Conservation (phyloP, 345 rosid genomes). For the Lepidium sativum region DNA sequence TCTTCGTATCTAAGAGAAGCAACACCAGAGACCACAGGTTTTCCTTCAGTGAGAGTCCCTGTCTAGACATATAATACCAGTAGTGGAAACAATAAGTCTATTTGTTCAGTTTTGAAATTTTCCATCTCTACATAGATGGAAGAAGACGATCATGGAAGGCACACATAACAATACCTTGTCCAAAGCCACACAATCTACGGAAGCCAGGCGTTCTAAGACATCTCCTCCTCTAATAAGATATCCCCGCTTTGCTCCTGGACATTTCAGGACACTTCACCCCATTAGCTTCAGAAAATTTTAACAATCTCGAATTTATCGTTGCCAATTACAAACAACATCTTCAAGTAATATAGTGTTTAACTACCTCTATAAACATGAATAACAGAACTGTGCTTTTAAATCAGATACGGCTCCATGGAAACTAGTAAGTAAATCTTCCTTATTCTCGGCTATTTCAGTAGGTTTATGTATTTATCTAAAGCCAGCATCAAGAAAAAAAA, state of each 20-base stretch:
- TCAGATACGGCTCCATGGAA: neutral
- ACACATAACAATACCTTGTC: slow-evolving; percentile 56
- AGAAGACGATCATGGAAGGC: neutral
- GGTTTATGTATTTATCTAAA: neutral
- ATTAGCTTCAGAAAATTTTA: slow-evolving; percentile 8
- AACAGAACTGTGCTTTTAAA: neutral
- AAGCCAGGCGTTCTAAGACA: slow-evolving; percentile 85
- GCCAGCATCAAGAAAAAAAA: neutral
- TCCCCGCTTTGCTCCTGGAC: slow-evolving; percentile 88
- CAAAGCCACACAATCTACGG: slow-evolving; percentile 62
- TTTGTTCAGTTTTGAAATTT: neutral
- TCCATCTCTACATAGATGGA: neutral
- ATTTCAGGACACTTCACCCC: slow-evolving; percentile 12
- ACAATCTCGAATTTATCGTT: neutral
- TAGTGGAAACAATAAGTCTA: neutral
- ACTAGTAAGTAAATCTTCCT: neutral
- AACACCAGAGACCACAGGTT: slow-evolving; percentile 65
- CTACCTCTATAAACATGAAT: neutral
- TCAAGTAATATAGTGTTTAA: neutral
- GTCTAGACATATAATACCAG: slow-evolving; percentile 44
- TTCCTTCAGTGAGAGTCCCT: slow-evolving; percentile 94
- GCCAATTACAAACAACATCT: neutral
- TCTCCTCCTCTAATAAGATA: slow-evolving; percentile 96
- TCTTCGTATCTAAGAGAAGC: slow-evolving; percentile 52
- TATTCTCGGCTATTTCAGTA: neutral